Evolutionary conservation across 306 rosid species (phyloP).

Genomic region (Lathyrus aphaca): DNA sequence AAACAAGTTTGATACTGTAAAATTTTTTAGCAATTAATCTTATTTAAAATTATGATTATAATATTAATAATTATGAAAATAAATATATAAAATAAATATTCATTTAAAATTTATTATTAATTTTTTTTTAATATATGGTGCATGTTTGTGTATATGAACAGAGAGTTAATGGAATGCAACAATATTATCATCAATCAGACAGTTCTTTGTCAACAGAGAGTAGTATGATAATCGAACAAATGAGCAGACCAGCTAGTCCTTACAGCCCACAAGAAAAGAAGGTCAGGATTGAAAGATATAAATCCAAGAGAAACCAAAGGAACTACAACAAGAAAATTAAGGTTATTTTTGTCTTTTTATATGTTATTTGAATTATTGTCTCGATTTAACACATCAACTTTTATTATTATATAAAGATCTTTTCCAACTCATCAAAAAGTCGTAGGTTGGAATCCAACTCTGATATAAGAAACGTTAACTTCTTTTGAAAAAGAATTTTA

Average conservation of each 20-base stretch:
- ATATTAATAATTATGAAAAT: too few species aligned
- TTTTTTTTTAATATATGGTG: background rate
- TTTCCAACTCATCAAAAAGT: too few species aligned
- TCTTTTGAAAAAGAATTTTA: too few species aligned
- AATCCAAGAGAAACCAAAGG: constrained; percentile 75
- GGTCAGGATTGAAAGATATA: constrained; percentile 80
- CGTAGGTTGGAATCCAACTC: too few species aligned
- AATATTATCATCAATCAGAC: constrained; percentile 49
- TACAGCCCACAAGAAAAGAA: constrained; percentile 89
- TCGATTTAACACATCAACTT: background rate
- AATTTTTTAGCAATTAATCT: too few species aligned
- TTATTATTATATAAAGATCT: too few species aligned
- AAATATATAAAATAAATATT: too few species aligned
- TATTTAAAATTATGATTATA: too few species aligned
- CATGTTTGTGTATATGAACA: constrained; percentile 15
- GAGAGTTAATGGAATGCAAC: constrained; percentile 48
- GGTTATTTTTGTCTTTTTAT: constrained; percentile 42
- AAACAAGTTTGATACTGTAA: too few species aligned
- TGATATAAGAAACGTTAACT: too few species aligned
- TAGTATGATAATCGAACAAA: constrained; percentile 79
- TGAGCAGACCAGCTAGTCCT: constrained; percentile 70
- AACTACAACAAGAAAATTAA: constrained; percentile 94
- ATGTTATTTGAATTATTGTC: background rate
- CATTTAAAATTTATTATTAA: background rate
- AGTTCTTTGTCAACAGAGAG: constrained; percentile 72